Evolutionary conservation across 192 early-diverging fungal genomes (phyloP).

Genomic region (Coemansia pectinata): DNA sequence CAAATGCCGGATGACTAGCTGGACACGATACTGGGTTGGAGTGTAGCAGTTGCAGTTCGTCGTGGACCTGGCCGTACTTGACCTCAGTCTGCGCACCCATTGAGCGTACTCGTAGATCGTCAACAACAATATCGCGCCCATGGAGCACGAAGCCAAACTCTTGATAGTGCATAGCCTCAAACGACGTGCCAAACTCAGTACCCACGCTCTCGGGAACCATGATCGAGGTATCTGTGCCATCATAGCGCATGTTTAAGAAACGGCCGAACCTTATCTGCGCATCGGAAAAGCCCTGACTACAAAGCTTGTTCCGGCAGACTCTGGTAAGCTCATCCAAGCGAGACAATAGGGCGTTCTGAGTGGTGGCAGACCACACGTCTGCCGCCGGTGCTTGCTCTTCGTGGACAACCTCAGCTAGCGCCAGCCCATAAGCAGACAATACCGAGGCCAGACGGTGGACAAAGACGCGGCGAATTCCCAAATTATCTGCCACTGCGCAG

Average conservation of each 20-base stretch:
- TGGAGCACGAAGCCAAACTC: constrained; percentile 95
- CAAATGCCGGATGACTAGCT: constrained; percentile 27
- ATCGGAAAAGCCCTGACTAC: constrained; percentile 68
- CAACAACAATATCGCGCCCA: constrained; percentile 80
- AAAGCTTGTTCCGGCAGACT: constrained; percentile 58
- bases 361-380: constrained; percentile 42
- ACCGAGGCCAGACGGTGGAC: constrained; percentile 90
- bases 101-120: constrained; percentile 90
- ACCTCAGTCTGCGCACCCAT: constrained; percentile 58
- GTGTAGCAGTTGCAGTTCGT: constrained; percentile 49
- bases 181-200: constrained; percentile 62
- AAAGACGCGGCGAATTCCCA: constrained; percentile 85
- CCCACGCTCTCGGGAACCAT: constrained; percentile 77
- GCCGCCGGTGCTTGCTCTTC: constrained; percentile 86
- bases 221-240: constrained; percentile 89
- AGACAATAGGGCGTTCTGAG: constrained; percentile 51
- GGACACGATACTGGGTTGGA: background rate
- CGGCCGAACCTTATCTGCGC: constrained; percentile 60
- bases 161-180: constrained; percentile 76
- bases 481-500: constrained; percentile 82
- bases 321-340: constrained; percentile 57
- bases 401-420: constrained; percentile 88
- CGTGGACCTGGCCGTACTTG: constrained; percentile 42
- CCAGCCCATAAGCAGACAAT: constrained; percentile 90
- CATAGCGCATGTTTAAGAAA: constrained; percentile 88